Base-by-base conservation (phyloP, 2,329 filamentous ascomycete genomes). In the Fusarium circinatum region DNA sequence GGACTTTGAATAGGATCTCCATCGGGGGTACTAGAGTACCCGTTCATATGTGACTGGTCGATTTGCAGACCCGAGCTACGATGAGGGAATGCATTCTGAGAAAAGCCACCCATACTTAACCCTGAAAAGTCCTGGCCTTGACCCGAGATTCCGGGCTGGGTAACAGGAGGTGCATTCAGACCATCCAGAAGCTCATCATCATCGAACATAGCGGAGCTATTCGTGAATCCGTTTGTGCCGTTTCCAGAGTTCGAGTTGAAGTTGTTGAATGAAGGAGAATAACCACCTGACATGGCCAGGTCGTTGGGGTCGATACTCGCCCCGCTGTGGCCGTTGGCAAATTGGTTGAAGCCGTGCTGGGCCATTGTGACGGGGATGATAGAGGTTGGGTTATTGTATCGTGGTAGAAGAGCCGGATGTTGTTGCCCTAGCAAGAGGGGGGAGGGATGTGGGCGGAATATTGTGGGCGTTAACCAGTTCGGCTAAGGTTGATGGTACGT, bases 1-100 rank as follows among this genome's bases (percentile, higher is more conserved):
- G 96, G 96, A 78, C 95, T 98, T 79, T 97, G 94, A 69, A 98
- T 96, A 11, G 96, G 95, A 60, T 94, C 93, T 59, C 94, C 94
- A 70, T 98, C 96, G 8, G 96, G 95, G 5, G 95, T 98, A 81
- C 94, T 94, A 26, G 96, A 98, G 83, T 93, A 98, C 70, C 94
- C 90, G 79, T 93, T 92, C 79, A 94, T 91, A 65, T 93, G 91
- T 54, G 88, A 85, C 69, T 91, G 89, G 73, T 93, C 91, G 39
- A 74, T 74, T 58, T 73, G 70, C 44, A 73, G 47, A 51, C 71
- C 71, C 17, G 71, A 72, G 51, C 77, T 92, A 89, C 92, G 91
- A 65, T 92, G 87, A 8, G 83, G 80, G 62, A 83, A 91, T 24
- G 88, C 84, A 56, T 84, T 84, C 62, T 89, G 87, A 38, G 84